Conservation (phyloP, 352 stramenopile genomes). For the Globisporangium nodosum region DNA sequence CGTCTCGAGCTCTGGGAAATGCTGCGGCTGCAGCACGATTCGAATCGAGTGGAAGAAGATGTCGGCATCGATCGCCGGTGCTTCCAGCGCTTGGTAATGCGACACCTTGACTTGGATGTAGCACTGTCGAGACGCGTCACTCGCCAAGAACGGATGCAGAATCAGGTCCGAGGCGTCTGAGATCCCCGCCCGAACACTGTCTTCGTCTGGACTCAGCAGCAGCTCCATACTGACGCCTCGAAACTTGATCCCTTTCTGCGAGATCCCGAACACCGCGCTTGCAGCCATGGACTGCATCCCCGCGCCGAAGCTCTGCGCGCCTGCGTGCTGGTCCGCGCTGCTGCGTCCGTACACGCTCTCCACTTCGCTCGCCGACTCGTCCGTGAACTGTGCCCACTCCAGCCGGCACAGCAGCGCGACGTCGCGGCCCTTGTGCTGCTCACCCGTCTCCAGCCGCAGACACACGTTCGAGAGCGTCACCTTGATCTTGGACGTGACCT, state of each 20-base stretch:
- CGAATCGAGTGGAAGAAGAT: constrained; percentile 81
- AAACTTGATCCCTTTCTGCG: constrained; percentile 83
- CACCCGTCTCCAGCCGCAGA: constrained; percentile 61
- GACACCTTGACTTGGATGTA: constrained; percentile 84
- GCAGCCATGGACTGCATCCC: constrained; percentile 75
- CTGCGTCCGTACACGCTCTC: constrained; percentile 59
- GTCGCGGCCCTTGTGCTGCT: constrained; percentile 51
- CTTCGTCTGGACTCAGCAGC: constrained; percentile 51
- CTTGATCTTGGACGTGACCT: constrained; percentile 89
- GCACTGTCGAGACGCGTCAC: constrained; percentile 52
- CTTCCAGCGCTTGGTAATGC: constrained; percentile 69
- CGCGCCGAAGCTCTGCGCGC: constrained; percentile 23
- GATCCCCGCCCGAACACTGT: constrained; percentile 20
- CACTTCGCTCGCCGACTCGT: constrained; percentile 76
- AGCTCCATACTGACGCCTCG: constrained; percentile 79
- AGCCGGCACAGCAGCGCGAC: constrained; percentile 69
- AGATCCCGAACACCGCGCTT: constrained; percentile 78
- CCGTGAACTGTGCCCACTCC: constrained; percentile 79
- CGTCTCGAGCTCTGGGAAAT: constrained; percentile 67
- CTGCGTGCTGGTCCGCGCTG: constrained; percentile 30
- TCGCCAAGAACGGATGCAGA: constrained; percentile 63
- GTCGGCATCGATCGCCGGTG: constrained; percentile 67
- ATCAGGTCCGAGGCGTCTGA: constrained; percentile 34
- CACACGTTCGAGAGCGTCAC: constrained; percentile 86
- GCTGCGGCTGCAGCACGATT: constrained; percentile 73